Evolutionary conservation across 129 eudicot species (phyloP), one percentile per base, ranked within the genome.

Genomic region (Flaveria brownii): DNA sequence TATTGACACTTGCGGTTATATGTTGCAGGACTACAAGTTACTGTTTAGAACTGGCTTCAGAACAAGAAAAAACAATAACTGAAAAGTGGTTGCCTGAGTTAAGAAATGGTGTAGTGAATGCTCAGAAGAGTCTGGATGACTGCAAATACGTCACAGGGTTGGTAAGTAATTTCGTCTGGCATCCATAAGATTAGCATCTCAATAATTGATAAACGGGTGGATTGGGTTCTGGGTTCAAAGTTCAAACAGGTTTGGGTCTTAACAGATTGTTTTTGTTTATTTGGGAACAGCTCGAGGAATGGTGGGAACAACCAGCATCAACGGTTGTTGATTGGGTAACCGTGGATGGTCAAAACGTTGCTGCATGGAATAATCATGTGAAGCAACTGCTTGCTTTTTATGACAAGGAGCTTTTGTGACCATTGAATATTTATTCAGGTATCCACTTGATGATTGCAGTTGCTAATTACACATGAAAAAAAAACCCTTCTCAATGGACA

Each of bases 241-340:
- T 36, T 14, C 47, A 42, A 67, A 67, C 41, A 28, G 68, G 43
- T 61, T 13, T 61, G 68, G 68, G 68, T 14, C 20, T 26, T 26
- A 6, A 61, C 68, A 9, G 17, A 26, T 61, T 13, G 69, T 30
- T 63, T 30, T 63, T 8, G 33, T 63, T 14, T 63, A 85, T 50
- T 6, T 36, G 41, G 41, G 56, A 47, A 79, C 88, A 95, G 99
- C 92, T 95, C 33, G 99, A 87, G 76, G 99, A 95, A 77, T 95
- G 99, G 99, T 95, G 99, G 99, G 99, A 95, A 80, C 99, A 95
- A 77, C 99, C 99, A 59, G 97, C 97, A 18, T 91, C 97, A 26
- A 87, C 96, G 4, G 99, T 91, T 43, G 99, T 91, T 74, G 99
- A 95, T 75, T 95, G 99, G 99, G 97, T 95, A 41, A 84, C 92